phyloP scores from a whole-genome alignment of 192 early-diverging fungal genomes.

The Coemansia sp. region DNA sequence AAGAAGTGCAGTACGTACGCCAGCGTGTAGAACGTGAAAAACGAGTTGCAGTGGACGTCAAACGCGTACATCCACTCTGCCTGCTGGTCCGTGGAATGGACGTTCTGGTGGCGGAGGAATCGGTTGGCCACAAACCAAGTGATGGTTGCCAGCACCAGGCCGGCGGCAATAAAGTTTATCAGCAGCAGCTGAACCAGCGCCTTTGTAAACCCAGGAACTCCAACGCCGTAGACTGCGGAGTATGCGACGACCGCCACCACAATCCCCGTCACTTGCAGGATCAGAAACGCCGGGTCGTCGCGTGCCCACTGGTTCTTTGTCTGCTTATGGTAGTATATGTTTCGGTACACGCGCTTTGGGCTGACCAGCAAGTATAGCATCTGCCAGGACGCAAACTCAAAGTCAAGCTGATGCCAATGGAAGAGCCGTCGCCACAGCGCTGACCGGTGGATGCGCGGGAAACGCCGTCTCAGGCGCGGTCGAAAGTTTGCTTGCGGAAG shows the following conservation, averaged over 20 bases:
- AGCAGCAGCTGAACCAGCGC: slow-evolving; percentile 41
- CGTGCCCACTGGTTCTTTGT: slow-evolving; percentile 98
- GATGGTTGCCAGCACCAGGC: slow-evolving; percentile 21
- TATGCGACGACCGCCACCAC: slow-evolving; percentile 25
- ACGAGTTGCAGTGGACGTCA: slow-evolving; percentile 97
- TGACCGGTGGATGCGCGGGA: slow-evolving; percentile 41
- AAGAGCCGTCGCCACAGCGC: slow-evolving; percentile 47
- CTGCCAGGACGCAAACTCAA: slow-evolving; percentile 52
- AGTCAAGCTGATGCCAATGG: slow-evolving; percentile 50
- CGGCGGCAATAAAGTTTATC: slow-evolving; percentile 34
- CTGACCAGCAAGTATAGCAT: slow-evolving; percentile 51
- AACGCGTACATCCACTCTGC: slow-evolving; percentile 97
- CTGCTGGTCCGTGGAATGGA: slow-evolving; percentile 78
- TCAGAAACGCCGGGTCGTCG: slow-evolving; percentile 94
- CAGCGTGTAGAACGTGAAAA: slow-evolving; percentile 83
- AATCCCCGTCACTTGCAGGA: slow-evolving; percentile 68
- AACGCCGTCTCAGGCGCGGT: slow-evolving; percentile 27
- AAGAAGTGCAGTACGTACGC: slow-evolving; percentile 93
- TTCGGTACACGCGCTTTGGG: slow-evolving; percentile 67
- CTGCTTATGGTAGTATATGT: slow-evolving; percentile 97
- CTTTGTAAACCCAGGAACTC: slow-evolving; percentile 26
- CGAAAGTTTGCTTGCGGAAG: slow-evolving; percentile 21
- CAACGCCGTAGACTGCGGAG: slow-evolving; percentile 41
- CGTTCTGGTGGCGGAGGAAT: slow-evolving; percentile 72
- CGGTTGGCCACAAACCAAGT: slow-evolving; percentile 69